These are phyloP conservation scores for Colletotrichum filicis DNA, from an alignment of 2,329 filamentous ascomycete species.

Conservation along the genomic window DNA sequence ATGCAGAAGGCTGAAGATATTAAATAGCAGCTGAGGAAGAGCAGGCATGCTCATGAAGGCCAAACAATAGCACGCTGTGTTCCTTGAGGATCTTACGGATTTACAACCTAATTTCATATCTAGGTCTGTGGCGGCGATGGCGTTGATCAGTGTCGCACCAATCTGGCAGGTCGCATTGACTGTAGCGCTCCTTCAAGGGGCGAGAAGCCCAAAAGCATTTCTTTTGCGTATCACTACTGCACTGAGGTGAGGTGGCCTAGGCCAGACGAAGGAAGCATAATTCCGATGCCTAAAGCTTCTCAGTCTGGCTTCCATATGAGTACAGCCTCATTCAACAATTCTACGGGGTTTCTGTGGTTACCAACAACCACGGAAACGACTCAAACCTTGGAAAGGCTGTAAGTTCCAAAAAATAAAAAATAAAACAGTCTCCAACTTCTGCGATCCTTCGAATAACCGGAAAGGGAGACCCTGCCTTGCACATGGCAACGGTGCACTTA, in stretches of 20 bases:
- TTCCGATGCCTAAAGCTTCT: neutral
- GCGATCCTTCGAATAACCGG: no score
- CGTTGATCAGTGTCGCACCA: neutral
- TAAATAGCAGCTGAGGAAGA: neutral
- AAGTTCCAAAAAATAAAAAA: no score
- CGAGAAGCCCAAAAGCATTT: neutral
- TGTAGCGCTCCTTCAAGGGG: neutral
- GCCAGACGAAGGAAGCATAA: neutral
- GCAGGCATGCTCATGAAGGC: neutral
- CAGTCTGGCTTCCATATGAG: neutral
- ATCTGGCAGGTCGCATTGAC: neutral
- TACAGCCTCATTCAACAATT: no score
- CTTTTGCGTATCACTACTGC: neutral
- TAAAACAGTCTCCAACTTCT: no score
- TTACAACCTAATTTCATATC: neutral
- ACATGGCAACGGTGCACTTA: no score
- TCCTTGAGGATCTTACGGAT: neutral
- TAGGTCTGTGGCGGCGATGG: neutral
- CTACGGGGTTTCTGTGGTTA: neutral
- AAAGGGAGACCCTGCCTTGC: no score
- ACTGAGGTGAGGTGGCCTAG: neutral
- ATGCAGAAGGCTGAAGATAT: neutral
- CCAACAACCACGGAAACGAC: neutral
- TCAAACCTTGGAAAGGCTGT: no score
- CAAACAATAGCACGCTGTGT: neutral